These are phyloP conservation scores for Dactylellina sp. DNA, from an alignment of 2,329 filamentous ascomycete species.

Conservation along the genomic window DNA sequence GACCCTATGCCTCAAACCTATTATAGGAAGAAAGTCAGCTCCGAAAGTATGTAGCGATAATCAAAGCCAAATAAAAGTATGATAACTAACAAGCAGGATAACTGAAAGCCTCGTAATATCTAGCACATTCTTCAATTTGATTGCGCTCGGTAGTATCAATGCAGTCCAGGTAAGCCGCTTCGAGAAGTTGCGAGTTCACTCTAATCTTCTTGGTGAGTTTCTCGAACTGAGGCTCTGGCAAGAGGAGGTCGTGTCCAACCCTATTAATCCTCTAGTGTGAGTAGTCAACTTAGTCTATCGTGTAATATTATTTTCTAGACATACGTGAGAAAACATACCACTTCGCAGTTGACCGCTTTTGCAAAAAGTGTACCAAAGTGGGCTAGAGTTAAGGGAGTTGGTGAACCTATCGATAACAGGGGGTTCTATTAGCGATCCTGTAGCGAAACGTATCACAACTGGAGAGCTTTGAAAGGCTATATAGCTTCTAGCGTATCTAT, in stretches of 20 bases:
- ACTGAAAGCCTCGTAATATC: slow-evolving; percentile 41
- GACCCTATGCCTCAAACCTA: slow-evolving; percentile 40
- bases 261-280: slow-evolving; percentile 7
- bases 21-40: too few relatives aligned
- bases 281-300: too few relatives aligned
- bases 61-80: not conserved
- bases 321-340: slow-evolving; percentile 17
- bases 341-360: slow-evolving; percentile 30
- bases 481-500: too few relatives aligned
- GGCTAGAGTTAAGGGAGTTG: slow-evolving; percentile 2
- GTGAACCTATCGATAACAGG: slow-evolving; percentile 2
- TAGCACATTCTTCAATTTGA: slow-evolving; percentile 21
- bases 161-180: slow-evolving; percentile 26
- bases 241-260: slow-evolving; percentile 26
- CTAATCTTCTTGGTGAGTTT: slow-evolving; percentile 31
- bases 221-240: slow-evolving; percentile 38
- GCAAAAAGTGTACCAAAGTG: slow-evolving; percentile 33
- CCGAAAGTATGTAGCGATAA: too few relatives aligned
- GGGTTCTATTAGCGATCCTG: too few relatives aligned
- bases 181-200: slow-evolving; percentile 32
- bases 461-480: too few relatives aligned
- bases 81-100: slow-evolving; percentile 31
- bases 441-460: too few relatives aligned
- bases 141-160: not conserved
- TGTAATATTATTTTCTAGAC: not conserved